Percentiles rank a stretch among this genome's conserved stretches.
These are phyloP conservation scores for Neoboletus brunneissimus DNA, from an alignment of 768 basidiomycete genomes.

Conservation along the genomic window DNA sequence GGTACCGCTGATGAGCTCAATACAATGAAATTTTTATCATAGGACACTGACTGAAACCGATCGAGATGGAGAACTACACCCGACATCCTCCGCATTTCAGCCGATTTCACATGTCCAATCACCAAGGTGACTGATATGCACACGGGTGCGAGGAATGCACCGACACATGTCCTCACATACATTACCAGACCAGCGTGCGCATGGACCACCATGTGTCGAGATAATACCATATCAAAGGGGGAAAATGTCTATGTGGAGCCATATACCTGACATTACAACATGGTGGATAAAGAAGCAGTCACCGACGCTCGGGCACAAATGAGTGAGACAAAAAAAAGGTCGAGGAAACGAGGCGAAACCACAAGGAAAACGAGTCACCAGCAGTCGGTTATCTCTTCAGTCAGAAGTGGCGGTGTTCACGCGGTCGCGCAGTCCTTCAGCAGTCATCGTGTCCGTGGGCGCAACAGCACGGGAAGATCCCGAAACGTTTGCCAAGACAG, in stretches of 20 bases:
- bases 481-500: slow-evolving; percentile 66
- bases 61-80: not conserved
- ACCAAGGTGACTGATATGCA: not conserved
- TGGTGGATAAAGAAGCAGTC: slow-evolving; percentile 11
- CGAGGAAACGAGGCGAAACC: not conserved
- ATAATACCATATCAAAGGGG: slow-evolving; percentile 3
- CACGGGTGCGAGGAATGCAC: not conserved
- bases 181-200: not conserved
- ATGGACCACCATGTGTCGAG: not conserved
- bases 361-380: not conserved
- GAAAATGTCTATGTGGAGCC: slow-evolving; percentile 18
- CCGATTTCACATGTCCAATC: not conserved
- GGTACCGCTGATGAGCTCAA: not conserved
- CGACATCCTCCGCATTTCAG: not conserved
- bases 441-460: slow-evolving; percentile 50
- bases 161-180: not conserved
- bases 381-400: slow-evolving; percentile 12
- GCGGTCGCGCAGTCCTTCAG: slow-evolving; percentile 45
- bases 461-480: slow-evolving; percentile 42
- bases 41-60: not conserved
- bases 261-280: slow-evolving; percentile 28
- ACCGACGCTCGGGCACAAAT: slow-evolving; percentile 6
- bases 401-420: slow-evolving; percentile 40
- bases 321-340: not conserved
- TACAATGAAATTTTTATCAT: not conserved